These are phyloP conservation scores for Fusarium pininemorale DNA, from an alignment of 2,329 filamentous ascomycete species.

Conservation along the genomic window DNA sequence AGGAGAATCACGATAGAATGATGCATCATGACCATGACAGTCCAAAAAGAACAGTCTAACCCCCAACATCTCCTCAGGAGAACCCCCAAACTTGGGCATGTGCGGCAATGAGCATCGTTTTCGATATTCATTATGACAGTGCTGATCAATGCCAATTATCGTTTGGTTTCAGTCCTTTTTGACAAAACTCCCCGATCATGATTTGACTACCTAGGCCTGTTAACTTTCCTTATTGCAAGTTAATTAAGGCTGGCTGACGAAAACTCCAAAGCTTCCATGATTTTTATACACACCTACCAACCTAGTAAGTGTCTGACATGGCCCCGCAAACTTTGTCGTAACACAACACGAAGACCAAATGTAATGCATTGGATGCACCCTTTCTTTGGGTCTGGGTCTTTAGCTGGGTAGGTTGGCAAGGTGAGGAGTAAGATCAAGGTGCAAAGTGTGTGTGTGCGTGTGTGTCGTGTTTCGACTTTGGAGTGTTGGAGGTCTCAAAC, in stretches of 20 bases:
- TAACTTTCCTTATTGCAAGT: constrained; percentile 16
- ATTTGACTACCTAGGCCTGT: not conserved
- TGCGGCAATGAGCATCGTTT: not conserved
- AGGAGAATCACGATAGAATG: constrained; percentile 21
- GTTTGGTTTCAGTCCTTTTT: constrained; percentile 10
- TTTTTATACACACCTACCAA: not conserved
- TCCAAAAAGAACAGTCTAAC: not conserved
- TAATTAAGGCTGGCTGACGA: not conserved
- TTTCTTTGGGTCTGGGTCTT: not conserved
- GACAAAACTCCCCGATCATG: constrained; percentile 12
- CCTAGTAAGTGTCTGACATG: not conserved
- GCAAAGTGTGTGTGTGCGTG: not conserved
- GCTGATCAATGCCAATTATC: constrained; percentile 25
- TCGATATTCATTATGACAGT: not conserved
- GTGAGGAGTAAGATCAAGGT: constrained; percentile 1
- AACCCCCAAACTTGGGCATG: constrained; percentile 3
- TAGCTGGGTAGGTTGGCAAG: not conserved
- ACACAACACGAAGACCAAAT: not conserved
- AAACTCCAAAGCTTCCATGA: not conserved
- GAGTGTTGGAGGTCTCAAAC: constrained; percentile 1
- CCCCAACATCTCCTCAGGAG: constrained; percentile 10
- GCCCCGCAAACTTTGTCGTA: constrained; percentile 10
- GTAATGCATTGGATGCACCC: not conserved
- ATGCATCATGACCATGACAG: constrained; percentile 2
- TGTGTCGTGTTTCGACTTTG: constrained; percentile 7